These are phyloP conservation scores for Cupressus sempervirens DNA, from an alignment of 75 land plant genomes.

Conservation along the genomic window DNA sequence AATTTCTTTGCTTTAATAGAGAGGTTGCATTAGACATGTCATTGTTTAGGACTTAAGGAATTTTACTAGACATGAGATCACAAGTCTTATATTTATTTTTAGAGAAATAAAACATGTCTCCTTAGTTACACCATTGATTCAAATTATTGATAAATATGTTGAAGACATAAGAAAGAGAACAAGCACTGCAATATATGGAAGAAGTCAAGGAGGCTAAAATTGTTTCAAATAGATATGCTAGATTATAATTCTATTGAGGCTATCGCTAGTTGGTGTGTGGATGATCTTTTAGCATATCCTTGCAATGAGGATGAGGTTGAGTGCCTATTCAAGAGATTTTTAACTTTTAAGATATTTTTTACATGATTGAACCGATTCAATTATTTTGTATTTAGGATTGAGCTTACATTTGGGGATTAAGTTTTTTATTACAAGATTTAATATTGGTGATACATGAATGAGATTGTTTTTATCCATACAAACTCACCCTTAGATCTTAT, in stretches of 20 bases:
- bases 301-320: slow-evolving; percentile 36
- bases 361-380: too few relatives aligned
- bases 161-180: slow-evolving; percentile 47
- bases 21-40: slow-evolving; percentile 40
- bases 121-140: not conserved
- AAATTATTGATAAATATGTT: not conserved
- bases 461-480: too few relatives aligned
- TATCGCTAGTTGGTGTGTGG: too few relatives aligned
- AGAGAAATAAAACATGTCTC: not conserved
- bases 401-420: too few relatives aligned
- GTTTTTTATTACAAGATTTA: too few relatives aligned
- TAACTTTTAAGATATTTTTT: too few relatives aligned
- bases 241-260: slow-evolving; percentile 29
- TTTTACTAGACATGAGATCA: not conserved
- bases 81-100: not conserved
- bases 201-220: slow-evolving; percentile 54
- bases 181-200: slow-evolving; percentile 50
- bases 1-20: slow-evolving; percentile 26
- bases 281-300: slow-evolving; percentile 65
- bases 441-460: too few relatives aligned
- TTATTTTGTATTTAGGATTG: too few relatives aligned
- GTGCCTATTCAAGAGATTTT: slow-evolving; percentile 24
- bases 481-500: too few relatives aligned
- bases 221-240: too few relatives aligned
- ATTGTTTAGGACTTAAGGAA: slow-evolving; percentile 18